Evolutionary conservation across 2,329 filamentous ascomycete species (phyloP), one percentile per base, ranked within the genome.

Genomic region (Amylocarpus encephaloides): DNA sequence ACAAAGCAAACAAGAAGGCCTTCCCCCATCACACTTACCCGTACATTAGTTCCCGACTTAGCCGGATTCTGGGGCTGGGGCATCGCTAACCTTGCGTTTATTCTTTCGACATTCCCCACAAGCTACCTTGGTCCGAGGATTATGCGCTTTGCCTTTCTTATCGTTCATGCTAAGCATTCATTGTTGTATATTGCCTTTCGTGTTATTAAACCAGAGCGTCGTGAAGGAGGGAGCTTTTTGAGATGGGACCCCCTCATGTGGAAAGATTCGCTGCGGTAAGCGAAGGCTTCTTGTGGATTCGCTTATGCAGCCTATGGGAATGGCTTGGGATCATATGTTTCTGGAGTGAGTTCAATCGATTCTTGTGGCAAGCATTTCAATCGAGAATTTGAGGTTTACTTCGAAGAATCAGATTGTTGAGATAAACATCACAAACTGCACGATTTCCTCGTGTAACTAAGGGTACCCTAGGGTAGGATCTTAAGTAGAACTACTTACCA

Each of bases 61-160:
- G 43, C 15, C 12, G n/a, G n/a, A 34, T 19, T 15, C 29, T 6
- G 15, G n/a, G 15, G 12, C 10, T 30, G 16, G 26, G 22, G 32
- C 6, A 22, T n/a, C 16, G 26, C 39, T 40, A 26, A 50, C 52
- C 43, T 54, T 54, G 38, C 52, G 35, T 30, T 54, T 51, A 38
- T 51, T 51, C 40, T 49, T 54, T 13, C 52, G 46, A 22, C 52
- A 51, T 36, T 54, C 52, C 9, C 36, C 36, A 29, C 49, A 54
- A 26, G 49, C 49, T 29, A 44, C 35, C 41, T 49, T 51, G 1
- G 48, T 53, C 34, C 33, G 3, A 26, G 22, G 22, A 39, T 30
- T 46, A 22, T 26, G 6, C 3, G n/a, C 18, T 22, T 33, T 35
- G 3, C 12, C 16, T n/a, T 54, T 29, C 15, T 46, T 38, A 29